Evolutionary conservation across 108 stramenopile species (phyloP).

Genomic region (Licmophora abbreviata): DNA sequence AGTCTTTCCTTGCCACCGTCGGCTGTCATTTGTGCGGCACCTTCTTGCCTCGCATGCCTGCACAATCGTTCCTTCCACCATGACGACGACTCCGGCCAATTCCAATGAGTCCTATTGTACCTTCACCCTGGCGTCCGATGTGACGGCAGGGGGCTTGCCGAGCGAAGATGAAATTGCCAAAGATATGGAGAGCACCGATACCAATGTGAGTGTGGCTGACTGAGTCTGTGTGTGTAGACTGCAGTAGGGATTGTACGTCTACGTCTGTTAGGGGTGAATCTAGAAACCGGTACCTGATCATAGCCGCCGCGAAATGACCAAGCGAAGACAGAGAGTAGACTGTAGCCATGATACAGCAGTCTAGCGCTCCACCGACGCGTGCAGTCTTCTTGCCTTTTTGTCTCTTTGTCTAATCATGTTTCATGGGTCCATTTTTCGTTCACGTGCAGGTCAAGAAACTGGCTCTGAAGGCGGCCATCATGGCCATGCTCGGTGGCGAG

Average conservation of each 20-base stretch:
- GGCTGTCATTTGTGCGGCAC: too few relatives aligned
- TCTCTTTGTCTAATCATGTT: neutral
- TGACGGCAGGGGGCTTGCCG: slow-evolving; percentile 83
- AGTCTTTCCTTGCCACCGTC: too few relatives aligned
- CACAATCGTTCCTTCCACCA: slow-evolving; percentile 5
- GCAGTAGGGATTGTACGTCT: neutral
- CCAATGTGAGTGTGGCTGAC: slow-evolving; percentile 47
- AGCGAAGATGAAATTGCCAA: slow-evolving; percentile 91
- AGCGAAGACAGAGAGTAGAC: neutral
- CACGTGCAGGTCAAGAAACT: slow-evolving; percentile 86
- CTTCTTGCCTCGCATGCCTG: too few relatives aligned
- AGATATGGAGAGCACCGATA: slow-evolving; percentile 85
- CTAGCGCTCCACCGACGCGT: neutral
- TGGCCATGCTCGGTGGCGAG: slow-evolving; percentile 96
- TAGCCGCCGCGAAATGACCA: too few relatives aligned
- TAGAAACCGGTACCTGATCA: slow-evolving; percentile 1
- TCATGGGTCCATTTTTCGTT: neutral
- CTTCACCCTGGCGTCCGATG: slow-evolving; percentile 89
- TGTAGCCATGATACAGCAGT: neutral
- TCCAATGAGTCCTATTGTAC: slow-evolving; percentile 93
- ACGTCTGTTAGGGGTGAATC: neutral
- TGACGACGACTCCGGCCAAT: slow-evolving; percentile 61
- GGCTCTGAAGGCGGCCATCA: slow-evolving; percentile 95
- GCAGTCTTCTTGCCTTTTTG: neutral
- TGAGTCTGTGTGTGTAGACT: too few relatives aligned